phyloP scores from a whole-genome alignment of 2,329 filamentous ascomycete genomes.

The Venturia effusa region DNA sequence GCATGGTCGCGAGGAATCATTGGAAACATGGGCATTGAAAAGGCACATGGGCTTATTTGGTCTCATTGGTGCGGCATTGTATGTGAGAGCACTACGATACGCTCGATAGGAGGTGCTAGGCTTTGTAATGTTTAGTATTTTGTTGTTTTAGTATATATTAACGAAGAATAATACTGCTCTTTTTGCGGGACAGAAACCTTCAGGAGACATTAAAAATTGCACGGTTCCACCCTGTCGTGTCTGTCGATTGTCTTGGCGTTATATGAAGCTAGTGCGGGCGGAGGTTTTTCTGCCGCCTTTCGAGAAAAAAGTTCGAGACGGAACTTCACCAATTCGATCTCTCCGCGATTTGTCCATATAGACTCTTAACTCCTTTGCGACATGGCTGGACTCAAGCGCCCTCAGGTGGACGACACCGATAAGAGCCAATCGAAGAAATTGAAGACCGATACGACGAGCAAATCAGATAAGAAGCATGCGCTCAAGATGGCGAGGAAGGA shows the following conservation, averaged over 20 bases:
- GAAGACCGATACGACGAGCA: slow-evolving; percentile 15
- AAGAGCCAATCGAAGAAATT: slow-evolving; percentile 32
- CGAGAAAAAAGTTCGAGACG: background rate
- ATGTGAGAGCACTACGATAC: background rate
- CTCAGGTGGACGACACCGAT: slow-evolving; percentile 20
- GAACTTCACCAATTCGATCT: background rate
- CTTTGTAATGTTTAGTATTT: background rate
- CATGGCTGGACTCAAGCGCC: slow-evolving; percentile 30
- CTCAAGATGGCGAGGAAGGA: slow-evolving; percentile 10
- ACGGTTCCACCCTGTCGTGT: background rate
- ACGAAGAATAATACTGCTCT: background rate
- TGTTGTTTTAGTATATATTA: background rate
- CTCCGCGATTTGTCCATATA: background rate
- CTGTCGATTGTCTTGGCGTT: background rate
- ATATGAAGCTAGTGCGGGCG: background rate
- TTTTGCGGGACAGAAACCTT: too few relatives aligned
- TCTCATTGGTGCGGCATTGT: background rate
- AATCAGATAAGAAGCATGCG: background rate
- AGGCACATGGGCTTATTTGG: background rate
- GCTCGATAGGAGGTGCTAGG: background rate
- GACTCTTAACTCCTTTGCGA: too few relatives aligned
- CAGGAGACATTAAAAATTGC: too few relatives aligned
- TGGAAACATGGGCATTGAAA: background rate
- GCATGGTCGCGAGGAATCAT: background rate
- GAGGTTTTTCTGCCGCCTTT: background rate